phyloP scores from a whole-genome alignment of 306 rosid genomes.

The Trifolium repens region DNA sequence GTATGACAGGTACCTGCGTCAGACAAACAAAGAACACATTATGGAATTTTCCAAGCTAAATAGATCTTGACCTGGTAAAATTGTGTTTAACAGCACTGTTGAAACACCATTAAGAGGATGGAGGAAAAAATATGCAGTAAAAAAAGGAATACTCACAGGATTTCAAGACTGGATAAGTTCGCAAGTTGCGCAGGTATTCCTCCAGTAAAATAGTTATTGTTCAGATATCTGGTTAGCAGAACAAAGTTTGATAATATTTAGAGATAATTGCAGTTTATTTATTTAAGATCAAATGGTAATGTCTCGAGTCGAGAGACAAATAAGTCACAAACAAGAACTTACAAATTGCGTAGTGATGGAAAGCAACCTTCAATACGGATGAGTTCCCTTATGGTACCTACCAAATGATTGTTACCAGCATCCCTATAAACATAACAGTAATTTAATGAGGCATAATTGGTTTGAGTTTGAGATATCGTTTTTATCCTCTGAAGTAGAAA shows the following conservation, averaged over 20 bases:
- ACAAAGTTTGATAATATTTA: constrained; percentile 31
- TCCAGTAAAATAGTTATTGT: constrained; percentile 92
- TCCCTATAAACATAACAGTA: constrained; percentile 68
- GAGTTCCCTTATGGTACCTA: constrained; percentile 96
- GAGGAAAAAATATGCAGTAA: not conserved
- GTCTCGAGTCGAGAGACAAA: constrained; percentile 6
- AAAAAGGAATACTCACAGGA: constrained; percentile 65
- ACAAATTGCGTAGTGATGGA: constrained; percentile 94
- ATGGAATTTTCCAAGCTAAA: constrained; percentile 22
- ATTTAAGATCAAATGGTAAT: constrained; percentile 9
- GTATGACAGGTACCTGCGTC: constrained; percentile 83
- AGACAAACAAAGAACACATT: constrained; percentile 38
- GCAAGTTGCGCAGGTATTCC: constrained; percentile 96
- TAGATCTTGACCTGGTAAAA: constrained; percentile 13
- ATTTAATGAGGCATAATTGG: constrained; percentile 30
- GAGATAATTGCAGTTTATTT: constrained; percentile 4
- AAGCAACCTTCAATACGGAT: constrained; percentile 96
- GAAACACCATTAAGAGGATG: not conserved
- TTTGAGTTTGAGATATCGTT: constrained; percentile 20
- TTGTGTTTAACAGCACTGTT: constrained; percentile 1
- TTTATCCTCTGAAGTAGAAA: constrained; percentile 11
- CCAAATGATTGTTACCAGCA: constrained; percentile 96
- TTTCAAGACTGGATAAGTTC: constrained; percentile 89
- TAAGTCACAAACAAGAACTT: constrained; percentile 46
- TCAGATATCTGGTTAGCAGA: constrained; percentile 67